These are phyloP conservation scores for Suillus occidentalis DNA, from an alignment of 768 basidiomycete species.

Conservation along the genomic window DNA sequence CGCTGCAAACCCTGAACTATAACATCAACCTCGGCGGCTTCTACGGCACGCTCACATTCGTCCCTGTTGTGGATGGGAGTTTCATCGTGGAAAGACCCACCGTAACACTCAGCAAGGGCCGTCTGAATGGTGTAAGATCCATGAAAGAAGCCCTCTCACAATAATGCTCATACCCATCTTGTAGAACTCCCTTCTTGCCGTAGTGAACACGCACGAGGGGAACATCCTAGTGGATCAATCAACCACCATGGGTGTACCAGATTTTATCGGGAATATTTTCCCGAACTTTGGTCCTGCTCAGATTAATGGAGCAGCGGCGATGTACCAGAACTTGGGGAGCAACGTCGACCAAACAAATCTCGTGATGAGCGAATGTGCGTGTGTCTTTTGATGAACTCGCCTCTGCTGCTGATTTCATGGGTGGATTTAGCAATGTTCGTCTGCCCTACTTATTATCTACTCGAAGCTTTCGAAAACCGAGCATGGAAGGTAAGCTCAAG, in stretches of 20 bases:
- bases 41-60: slow-evolving; percentile 39
- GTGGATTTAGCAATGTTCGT: slow-evolving; percentile 26
- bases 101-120: slow-evolving; percentile 34
- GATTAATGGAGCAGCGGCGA: slow-evolving; percentile 20
- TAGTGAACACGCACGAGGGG: slow-evolving; percentile 36
- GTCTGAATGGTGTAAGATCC: slow-evolving; percentile 42
- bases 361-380: slow-evolving; percentile 43
- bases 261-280: slow-evolving; percentile 36
- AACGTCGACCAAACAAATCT: slow-evolving; percentile 33
- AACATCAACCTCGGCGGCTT: slow-evolving; percentile 33
- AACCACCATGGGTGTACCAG: slow-evolving; percentile 18
- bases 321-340: slow-evolving; percentile 35
- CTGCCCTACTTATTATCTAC: slow-evolving; percentile 22
- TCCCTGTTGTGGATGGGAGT: slow-evolving; percentile 48
- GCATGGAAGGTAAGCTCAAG: slow-evolving; percentile 30
- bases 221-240: slow-evolving; percentile 23
- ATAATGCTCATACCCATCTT: slow-evolving; percentile 1
- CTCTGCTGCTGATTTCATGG: neutral
- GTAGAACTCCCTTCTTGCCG: slow-evolving; percentile 24
- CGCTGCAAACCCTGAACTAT: slow-evolving; percentile 36
- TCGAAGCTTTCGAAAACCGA: slow-evolving; percentile 20
- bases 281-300: slow-evolving; percentile 35
- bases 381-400: neutral
- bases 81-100: slow-evolving; percentile 47
- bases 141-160: neutral